phyloP scores from a whole-genome alignment of 768 basidiomycete species.

The Phallus indusiatus region DNA sequence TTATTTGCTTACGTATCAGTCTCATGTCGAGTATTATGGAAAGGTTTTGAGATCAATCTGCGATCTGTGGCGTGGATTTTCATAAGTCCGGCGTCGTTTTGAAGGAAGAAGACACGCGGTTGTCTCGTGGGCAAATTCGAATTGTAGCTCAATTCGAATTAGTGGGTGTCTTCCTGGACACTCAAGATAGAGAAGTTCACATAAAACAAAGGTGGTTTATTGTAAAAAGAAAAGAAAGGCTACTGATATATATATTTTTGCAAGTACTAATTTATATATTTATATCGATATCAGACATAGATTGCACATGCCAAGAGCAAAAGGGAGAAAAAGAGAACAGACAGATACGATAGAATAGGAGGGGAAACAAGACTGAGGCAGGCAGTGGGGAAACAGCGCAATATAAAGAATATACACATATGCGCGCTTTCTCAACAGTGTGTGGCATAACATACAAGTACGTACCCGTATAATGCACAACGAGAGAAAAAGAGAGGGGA shows the following conservation, averaged over 20 bases:
- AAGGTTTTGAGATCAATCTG: too few species aligned
- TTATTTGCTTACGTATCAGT: too few species aligned
- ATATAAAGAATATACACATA: not conserved
- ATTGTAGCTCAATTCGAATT: too few species aligned
- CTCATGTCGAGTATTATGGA: too few species aligned
- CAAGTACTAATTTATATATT: not conserved
- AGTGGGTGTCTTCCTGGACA: too few species aligned
- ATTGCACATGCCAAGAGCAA: not conserved
- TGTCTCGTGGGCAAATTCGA: too few species aligned
- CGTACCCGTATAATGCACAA: not conserved
- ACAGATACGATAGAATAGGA: not conserved
- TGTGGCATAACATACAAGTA: not conserved
- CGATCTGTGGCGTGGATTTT: too few species aligned
- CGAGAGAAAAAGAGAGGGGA: not conserved
- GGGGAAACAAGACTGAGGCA: not conserved
- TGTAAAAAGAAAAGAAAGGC: too few species aligned
- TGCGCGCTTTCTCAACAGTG: not conserved
- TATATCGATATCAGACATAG: not conserved
- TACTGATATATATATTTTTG: not conserved
- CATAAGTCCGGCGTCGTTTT: too few species aligned
- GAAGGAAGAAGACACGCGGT: too few species aligned
- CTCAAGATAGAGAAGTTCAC: too few species aligned
- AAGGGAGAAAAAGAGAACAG: not conserved
- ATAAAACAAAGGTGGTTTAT: too few species aligned
- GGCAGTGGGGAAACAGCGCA: not conserved